These are phyloP conservation scores for Fusarium clavum DNA, from an alignment of 2,329 filamentous ascomycete genomes.

Conservation along the genomic window DNA sequence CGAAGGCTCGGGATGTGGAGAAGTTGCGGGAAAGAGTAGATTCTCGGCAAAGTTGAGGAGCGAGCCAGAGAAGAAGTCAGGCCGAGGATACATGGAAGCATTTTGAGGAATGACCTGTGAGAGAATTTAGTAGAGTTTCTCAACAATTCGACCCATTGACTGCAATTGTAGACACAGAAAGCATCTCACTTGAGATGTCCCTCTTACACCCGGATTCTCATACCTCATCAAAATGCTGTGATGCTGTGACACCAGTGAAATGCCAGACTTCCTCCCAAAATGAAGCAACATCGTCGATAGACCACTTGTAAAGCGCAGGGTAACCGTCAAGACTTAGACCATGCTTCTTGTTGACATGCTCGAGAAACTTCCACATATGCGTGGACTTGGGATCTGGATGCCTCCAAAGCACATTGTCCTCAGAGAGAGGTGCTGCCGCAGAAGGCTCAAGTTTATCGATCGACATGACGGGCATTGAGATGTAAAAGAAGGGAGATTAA, in stretches of 20 bases:
- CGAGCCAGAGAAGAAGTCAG: slow-evolving; percentile 83
- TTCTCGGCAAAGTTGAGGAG: slow-evolving; percentile 96
- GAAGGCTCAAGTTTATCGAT: slow-evolving; percentile 40
- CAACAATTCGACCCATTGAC: neutral
- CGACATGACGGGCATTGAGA: slow-evolving; percentile 44
- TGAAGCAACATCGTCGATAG: slow-evolving; percentile 75
- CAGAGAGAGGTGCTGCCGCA: slow-evolving; percentile 28
- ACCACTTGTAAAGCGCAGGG: slow-evolving; percentile 85
- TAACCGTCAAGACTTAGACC: slow-evolving; percentile 73
- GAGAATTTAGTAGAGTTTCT: slow-evolving; percentile 16
- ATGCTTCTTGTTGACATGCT: slow-evolving; percentile 75
- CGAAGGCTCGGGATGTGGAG: slow-evolving; percentile 60
- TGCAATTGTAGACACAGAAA: neutral
- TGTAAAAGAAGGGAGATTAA: neutral
- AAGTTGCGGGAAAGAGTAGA: slow-evolving; percentile 77
- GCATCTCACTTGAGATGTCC: slow-evolving; percentile 23
- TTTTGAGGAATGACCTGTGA: slow-evolving; percentile 73
- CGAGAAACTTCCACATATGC: slow-evolving; percentile 78
- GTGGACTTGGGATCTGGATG: slow-evolving; percentile 75
- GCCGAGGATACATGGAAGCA: slow-evolving; percentile 84
- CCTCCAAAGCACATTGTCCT: slow-evolving; percentile 72
- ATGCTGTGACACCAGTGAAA: slow-evolving; percentile 80
- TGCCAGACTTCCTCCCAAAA: slow-evolving; percentile 93
- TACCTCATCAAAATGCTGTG: slow-evolving; percentile 71
- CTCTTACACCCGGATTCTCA: slow-evolving; percentile 33